Conservation (phyloP, 352 stramenopile species). For the Globisporangium cylindrosporum region DNA sequence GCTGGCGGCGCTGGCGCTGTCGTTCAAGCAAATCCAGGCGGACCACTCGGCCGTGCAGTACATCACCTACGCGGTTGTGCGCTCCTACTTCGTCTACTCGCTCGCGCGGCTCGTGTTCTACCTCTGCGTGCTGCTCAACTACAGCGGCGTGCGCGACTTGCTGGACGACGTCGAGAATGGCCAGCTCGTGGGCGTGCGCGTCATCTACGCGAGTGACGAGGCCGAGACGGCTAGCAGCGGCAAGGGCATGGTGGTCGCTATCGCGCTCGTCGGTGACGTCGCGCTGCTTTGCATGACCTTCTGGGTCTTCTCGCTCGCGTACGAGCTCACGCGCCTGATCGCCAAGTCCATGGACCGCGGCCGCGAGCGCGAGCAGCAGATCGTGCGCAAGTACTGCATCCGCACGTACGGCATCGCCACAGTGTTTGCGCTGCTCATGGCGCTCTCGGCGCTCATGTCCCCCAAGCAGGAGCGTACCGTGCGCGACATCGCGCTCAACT, state of each 20-base stretch:
- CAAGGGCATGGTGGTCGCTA: constrained; percentile 32
- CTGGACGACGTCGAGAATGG: constrained; percentile 47
- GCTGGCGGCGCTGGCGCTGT: constrained; percentile 46
- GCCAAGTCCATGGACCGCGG: constrained; percentile 66
- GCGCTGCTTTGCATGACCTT: constrained; percentile 57
- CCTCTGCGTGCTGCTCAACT: constrained; percentile 47
- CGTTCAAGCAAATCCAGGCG: constrained; percentile 62
- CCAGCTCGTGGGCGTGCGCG: constrained; percentile 46
- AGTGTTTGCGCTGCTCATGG: constrained; percentile 40
- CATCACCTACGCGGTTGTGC: constrained; percentile 62
- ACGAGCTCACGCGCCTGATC: constrained; percentile 67
- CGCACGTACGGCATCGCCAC: constrained; percentile 30
- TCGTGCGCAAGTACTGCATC: constrained; percentile 52
- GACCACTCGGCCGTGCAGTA: constrained; percentile 64
- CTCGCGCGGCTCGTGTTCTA: constrained; percentile 53
- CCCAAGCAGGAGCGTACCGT: constrained; percentile 28
- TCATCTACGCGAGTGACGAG: constrained; percentile 39
- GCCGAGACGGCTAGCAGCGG: constrained; percentile 16
- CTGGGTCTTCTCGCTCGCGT: constrained; percentile 62
- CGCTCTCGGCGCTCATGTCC: constrained; percentile 31
- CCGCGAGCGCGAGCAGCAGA: constrained; percentile 40
- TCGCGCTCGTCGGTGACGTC: constrained; percentile 61
- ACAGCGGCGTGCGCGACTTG: constrained; percentile 40
- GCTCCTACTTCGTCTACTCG: constrained; percentile 66
- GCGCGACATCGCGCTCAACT: constrained; percentile 35